A percentile compares a stretch with the other conserved stretches of the same genome.
Conservation (phyloP, 2,329 filamentous ascomycete genomes). For the Neofusicoccum sp. region DNA sequence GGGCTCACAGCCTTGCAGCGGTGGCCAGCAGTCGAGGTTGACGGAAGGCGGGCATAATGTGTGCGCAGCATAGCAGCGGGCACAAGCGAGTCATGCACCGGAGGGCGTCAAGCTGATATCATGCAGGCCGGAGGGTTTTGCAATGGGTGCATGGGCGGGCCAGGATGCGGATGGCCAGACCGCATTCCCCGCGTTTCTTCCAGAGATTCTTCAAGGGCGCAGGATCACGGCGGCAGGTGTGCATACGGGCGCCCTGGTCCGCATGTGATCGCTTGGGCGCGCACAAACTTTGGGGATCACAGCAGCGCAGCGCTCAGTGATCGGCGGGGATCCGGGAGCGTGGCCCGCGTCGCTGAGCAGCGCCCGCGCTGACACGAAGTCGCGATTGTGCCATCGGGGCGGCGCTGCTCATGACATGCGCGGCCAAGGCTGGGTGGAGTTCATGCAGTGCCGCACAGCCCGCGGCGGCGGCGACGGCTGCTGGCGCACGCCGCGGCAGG, state of each 20-base stretch:
- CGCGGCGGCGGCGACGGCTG: conserved; percentile 12
- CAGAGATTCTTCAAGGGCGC: conserved; percentile 16
- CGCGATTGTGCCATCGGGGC: conserved; percentile 9
- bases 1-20: background rate
- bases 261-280: conserved; percentile 14
- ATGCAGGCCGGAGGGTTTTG: conserved; percentile 13
- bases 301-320: background rate
- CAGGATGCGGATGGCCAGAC: conserved; percentile 7
- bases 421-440: conserved; percentile 18
- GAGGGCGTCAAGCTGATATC: conserved; percentile 20
- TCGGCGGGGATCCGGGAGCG: conserved; percentile 17
- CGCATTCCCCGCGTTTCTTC: conserved; percentile 15
- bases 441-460: conserved; percentile 18
- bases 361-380: conserved; percentile 15
- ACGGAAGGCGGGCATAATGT: background rate
- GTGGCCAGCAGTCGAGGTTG: background rate
- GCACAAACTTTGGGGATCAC: conserved; percentile 8
- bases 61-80: background rate
- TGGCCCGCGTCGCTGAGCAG: background rate
- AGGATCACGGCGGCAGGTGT: conserved; percentile 10
- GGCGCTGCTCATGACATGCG: conserved; percentile 16
- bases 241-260: conserved; percentile 9
- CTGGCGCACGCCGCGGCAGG: conserved; percentile 11
- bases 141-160: conserved; percentile 2
- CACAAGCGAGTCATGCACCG: conserved; percentile 12